Evolutionary conservation across 352 stramenopile species (phyloP).

Genomic region (Blastocystis sp.): DNA sequence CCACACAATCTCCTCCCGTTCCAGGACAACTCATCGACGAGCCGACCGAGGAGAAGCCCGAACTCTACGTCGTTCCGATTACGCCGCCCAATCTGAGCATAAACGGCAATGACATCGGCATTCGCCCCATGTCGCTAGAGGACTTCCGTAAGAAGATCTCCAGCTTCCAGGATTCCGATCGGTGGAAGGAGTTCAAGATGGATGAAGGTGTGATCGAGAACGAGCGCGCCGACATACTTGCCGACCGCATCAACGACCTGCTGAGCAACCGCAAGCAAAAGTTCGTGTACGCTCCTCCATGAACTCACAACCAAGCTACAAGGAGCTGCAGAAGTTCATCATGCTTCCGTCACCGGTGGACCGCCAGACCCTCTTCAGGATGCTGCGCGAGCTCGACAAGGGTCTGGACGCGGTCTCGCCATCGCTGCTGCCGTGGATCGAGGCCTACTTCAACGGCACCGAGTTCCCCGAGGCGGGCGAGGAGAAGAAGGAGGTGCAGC

Average conservation of each 20-base stretch:
- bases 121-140: conserved; percentile 45
- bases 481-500: conserved; percentile 24
- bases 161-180: conserved; percentile 42
- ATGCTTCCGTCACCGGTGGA: conserved; percentile 53
- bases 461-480: conserved; percentile 45
- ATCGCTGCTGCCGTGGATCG: conserved; percentile 51
- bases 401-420: conserved; percentile 24
- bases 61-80: conserved; percentile 40
- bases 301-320: background rate
- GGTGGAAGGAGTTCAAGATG: conserved; percentile 49
- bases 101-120: conserved; percentile 29
- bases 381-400: conserved; percentile 39
- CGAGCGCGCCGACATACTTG: conserved; percentile 53
- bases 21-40: conserved; percentile 35
- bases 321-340: conserved; percentile 54
- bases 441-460: conserved; percentile 53
- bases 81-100: conserved; percentile 49
- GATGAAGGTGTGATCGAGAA: conserved; percentile 57
- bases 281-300: background rate
- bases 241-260: conserved; percentile 52
- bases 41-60: background rate
- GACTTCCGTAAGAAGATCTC: conserved; percentile 55
- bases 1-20: background rate
- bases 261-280: conserved; percentile 52
- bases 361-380: conserved; percentile 23